A percentile compares a stretch with the other conserved stretches of the same genome.
Evolutionary conservation across 2,329 filamentous ascomycete genomes (phyloP).

Genomic region (Aureobasidium sp.): DNA sequence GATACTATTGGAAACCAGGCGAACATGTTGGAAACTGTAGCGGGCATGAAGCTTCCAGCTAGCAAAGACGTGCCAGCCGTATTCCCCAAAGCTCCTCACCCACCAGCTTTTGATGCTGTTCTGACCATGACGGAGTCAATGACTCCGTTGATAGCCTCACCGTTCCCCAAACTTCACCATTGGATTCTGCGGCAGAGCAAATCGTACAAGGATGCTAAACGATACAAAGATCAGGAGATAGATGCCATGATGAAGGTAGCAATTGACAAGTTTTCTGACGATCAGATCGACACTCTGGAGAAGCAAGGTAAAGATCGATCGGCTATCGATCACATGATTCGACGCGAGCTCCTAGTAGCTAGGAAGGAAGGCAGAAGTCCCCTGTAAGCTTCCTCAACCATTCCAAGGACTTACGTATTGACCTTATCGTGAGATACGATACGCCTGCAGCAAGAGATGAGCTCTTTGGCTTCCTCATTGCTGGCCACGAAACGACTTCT

Average conservation of each 20-base stretch:
- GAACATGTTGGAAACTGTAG: conserved; percentile 14
- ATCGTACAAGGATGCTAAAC: conserved; percentile 13
- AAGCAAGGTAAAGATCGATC: conserved; percentile 26
- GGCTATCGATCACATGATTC: conserved; percentile 33
- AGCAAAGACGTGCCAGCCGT: conserved; percentile 14
- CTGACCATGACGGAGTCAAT: conserved; percentile 20
- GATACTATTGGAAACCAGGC: conserved; percentile 23
- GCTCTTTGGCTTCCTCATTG: conserved; percentile 31
- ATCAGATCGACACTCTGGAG: conserved; percentile 20
- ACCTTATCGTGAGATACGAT: conserved; percentile 18
- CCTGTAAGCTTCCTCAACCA: conserved; percentile 15
- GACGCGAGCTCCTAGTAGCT: conserved; percentile 29
- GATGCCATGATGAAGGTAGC: conserved; percentile 29
- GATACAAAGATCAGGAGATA: conserved; percentile 28
- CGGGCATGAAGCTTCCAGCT: conserved; percentile 6
- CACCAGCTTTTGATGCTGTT: conserved; percentile 21
- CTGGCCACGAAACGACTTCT: conserved; percentile 42
- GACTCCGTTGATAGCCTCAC: conserved; percentile 20
- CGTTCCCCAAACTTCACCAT: conserved; percentile 23
- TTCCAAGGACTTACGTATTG: not conserved
- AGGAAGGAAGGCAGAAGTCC: conserved; percentile 29
- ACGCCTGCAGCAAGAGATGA: conserved; percentile 24
- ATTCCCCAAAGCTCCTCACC: conserved; percentile 20
- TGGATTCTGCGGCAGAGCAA: conserved; percentile 18
- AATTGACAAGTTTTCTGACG: conserved; percentile 21